A percentile compares a stretch with the other conserved stretches of the same genome.
These are phyloP conservation scores for Eucalyptus sideroxylon DNA, from an alignment of 345 rosid species.

Conservation along the genomic window DNA sequence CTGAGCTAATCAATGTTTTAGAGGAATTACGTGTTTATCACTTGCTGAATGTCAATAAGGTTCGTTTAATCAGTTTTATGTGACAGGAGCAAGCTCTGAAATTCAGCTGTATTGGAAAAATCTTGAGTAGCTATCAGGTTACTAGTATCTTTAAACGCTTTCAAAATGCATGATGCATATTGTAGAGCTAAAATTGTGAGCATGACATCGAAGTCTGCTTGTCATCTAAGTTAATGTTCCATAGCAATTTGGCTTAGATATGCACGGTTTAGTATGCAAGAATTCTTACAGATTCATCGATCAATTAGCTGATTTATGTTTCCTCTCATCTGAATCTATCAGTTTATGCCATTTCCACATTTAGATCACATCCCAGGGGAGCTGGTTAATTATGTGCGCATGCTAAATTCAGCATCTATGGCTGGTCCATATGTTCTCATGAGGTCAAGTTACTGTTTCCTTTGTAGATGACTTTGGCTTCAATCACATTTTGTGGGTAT, in stretches of 20 bases:
- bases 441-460: background rate
- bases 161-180: background rate
- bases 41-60: background rate
- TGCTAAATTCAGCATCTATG: background rate
- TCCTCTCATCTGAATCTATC: background rate
- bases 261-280: background rate
- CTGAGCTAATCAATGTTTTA: background rate
- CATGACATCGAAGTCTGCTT: background rate
- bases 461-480: slow-evolving; percentile 87
- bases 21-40: background rate
- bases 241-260: background rate
- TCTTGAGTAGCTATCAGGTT: background rate
- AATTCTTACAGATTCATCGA: background rate
- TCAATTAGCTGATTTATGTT: background rate
- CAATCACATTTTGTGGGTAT: slow-evolving; percentile 87
- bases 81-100: background rate
- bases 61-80: background rate
- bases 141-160: background rate
- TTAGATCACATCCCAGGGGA: background rate
- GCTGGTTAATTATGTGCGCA: background rate
- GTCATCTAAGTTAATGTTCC: background rate
- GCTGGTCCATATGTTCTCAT: background rate
- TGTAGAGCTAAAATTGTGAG: background rate
- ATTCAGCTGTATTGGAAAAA: background rate
- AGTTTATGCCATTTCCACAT: background rate